Evolutionary conservation across 2,329 filamentous ascomycete species (phyloP).

Genomic region (Trichoderma atrobrunneum): DNA sequence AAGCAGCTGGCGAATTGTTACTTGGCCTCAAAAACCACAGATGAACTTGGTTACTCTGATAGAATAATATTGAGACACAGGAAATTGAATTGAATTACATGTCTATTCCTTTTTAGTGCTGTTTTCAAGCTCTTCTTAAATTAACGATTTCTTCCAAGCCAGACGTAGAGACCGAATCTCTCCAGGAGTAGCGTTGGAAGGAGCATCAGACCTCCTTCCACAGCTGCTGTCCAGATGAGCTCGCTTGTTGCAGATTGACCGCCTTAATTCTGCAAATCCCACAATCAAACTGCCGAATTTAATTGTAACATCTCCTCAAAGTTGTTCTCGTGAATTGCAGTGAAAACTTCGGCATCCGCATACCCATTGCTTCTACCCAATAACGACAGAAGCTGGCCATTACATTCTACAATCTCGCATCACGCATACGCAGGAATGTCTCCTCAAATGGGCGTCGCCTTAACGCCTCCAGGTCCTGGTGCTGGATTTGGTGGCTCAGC

Average conservation of each 20-base stretch:
- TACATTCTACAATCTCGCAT: background rate
- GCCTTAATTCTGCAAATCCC: background rate
- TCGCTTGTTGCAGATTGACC: background rate
- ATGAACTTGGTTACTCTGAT: background rate
- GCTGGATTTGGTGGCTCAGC: background rate
- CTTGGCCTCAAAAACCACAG: background rate
- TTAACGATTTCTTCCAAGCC: background rate
- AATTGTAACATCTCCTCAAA: background rate
- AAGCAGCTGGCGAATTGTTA: background rate
- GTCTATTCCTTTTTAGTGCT: background rate
- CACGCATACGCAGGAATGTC: background rate
- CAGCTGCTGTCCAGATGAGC: background rate
- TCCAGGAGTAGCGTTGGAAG: background rate
- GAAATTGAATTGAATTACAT: background rate
- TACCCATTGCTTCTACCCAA: background rate
- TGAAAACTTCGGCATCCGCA: background rate
- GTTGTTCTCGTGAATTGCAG: background rate
- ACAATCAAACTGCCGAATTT: background rate
- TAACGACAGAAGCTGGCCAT: background rate
- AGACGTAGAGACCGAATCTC: background rate
- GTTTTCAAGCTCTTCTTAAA: background rate
- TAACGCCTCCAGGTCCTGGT: background rate
- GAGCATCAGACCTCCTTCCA: background rate
- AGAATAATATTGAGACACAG: background rate
- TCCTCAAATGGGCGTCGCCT: background rate